These are phyloP conservation scores for Suhomyces vadensis DNA, from an alignment of 805 yeast genomes.

Conservation along the genomic window DNA sequence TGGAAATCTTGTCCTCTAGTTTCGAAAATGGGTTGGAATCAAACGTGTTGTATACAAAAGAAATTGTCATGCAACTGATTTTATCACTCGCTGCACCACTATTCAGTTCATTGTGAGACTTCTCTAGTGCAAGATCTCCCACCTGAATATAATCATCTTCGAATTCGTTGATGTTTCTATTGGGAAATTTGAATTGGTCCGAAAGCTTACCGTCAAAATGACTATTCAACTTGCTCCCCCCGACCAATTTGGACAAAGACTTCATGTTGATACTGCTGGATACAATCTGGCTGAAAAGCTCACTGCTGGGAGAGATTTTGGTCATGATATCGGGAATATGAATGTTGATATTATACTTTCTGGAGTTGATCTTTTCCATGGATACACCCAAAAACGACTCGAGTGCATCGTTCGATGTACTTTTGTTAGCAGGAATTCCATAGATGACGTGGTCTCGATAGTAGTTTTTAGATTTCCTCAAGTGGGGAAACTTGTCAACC, in stretches of 20 bases:
- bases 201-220: conserved; percentile 19
- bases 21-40: conserved; percentile 34
- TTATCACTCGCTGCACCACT: neutral
- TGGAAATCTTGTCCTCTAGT: conserved; percentile 20
- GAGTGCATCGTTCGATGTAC: neutral
- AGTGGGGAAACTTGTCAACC: conserved; percentile 33
- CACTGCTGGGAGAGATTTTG: conserved; percentile 30
- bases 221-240: conserved; percentile 11
- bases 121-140: conserved; percentile 14
- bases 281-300: conserved; percentile 15
- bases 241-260: conserved; percentile 11
- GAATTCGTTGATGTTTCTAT: conserved; percentile 17
- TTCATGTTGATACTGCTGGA: conserved; percentile 12
- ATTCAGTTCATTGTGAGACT: conserved; percentile 1
- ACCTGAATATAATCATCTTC: conserved; percentile 13
- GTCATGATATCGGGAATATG: conserved; percentile 47
- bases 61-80: conserved; percentile 35
- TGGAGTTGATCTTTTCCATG: conserved; percentile 34
- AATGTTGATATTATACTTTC: conserved; percentile 36
- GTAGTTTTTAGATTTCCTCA: conserved; percentile 23
- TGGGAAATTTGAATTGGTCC: conserved; percentile 17
- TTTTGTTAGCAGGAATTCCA: conserved; percentile 22
- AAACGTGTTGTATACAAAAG: conserved; percentile 35
- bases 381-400: conserved; percentile 32
- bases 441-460: conserved; percentile 34